Evolutionary conservation across 495 filamentous ascomycete species (phyloP), one percentile per base, ranked within the genome.

Genomic region (Hypoxylon crocopeplum): DNA sequence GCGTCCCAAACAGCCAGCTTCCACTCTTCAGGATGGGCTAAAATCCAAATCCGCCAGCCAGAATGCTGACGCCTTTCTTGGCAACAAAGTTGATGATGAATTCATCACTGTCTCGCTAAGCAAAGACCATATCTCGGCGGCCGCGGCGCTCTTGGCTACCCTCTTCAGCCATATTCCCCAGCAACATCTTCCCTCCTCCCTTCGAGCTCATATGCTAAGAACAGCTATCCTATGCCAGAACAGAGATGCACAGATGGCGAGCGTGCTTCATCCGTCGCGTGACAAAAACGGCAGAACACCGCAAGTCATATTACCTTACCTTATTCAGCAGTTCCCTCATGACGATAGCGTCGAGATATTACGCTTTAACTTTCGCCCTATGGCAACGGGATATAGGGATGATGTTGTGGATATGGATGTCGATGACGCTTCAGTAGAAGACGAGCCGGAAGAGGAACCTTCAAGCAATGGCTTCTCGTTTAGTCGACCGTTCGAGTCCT

Each of bases 241-340:
- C 60, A 86, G 84, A 71, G 68, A 82, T 20, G 85, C 87, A 8
- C 88, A 96, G 81, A 66, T 92, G 10, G 87, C 91, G 22, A 92
- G 90, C 69, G 84, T 91, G 10, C 73, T 96, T 45, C 88, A 93
- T 71, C 89, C 91, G 1, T 81, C 86, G 48, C 75, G 81, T 11
- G 81, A 81, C 29, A 75, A 77, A 37, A 81, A 81, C 37, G 83
- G 84, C 2, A 80, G 80, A 21, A 78, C 78, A 32, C 81, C 81
- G 50, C 76, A 84, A 11, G 91, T 88, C 63, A 87, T 96, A 40
- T 72, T 97, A 21, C 92, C 92, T 5, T 87, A 93, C 58, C 74
- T 96, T 20, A 82, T 82, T 19, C 76, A 83, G 48, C 75, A 75
- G 36, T 88, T 84, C 64, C 75, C 85, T 0, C 72, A 77, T 24